Conservation (phyloP, 176 grass and related monocot genomes). For the Cenchrus purpureus region DNA sequence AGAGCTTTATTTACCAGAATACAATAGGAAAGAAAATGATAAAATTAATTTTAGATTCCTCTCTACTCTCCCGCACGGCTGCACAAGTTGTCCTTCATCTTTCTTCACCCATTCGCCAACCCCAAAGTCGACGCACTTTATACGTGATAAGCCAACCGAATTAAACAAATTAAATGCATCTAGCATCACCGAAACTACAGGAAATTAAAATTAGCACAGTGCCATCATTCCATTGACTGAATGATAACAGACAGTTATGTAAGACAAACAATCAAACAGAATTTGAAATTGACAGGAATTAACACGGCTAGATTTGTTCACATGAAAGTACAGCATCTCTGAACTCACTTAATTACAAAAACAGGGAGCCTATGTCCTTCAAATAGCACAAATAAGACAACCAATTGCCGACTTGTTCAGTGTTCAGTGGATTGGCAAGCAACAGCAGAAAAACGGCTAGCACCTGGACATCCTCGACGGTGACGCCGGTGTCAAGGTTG, state of each 20-base stretch:
- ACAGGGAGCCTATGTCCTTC: background rate
- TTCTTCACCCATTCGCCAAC: background rate
- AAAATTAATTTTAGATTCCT: background rate
- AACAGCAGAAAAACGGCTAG: slow-evolving; percentile 4
- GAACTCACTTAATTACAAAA: background rate
- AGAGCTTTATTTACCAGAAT: background rate
- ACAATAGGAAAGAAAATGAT: background rate
- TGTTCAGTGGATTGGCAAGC: background rate
- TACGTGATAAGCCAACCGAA: background rate
- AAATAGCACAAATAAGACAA: background rate
- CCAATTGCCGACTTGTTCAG: background rate
- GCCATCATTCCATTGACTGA: background rate
- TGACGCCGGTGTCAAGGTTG: slow-evolving; percentile 53
- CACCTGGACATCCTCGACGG: slow-evolving; percentile 63
- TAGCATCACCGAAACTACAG: background rate
- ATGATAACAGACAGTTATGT: background rate
- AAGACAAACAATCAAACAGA: slow-evolving; percentile 6
- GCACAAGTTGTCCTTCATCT: background rate
- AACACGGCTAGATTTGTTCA: slow-evolving; percentile 18
- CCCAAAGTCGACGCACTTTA: background rate
- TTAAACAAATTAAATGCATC: background rate
- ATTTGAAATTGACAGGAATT: background rate
- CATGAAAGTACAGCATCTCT: background rate
- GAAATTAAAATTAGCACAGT: background rate
- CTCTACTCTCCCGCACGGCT: background rate